phyloP scores from a whole-genome alignment of 139 green algal species.

The Chlorella vulgaris region DNA sequence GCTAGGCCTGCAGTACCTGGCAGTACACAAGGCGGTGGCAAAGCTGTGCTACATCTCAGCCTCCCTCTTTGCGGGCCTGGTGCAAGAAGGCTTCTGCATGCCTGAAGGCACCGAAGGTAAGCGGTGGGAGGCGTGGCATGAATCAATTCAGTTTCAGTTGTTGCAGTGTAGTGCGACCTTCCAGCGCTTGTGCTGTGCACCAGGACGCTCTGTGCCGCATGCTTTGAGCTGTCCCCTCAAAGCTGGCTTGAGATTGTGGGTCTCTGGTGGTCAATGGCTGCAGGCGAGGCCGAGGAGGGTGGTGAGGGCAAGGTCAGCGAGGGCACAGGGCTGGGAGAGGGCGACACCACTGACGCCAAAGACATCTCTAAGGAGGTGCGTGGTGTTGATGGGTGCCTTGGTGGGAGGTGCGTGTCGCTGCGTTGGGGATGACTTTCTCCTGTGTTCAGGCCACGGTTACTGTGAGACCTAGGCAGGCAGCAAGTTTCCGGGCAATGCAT shows the following conservation, averaged over 20 bases:
- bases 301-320: constrained; percentile 59
- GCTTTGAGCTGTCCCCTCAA: too few species aligned
- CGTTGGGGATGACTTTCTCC: background rate
- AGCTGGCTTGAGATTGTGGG: too few species aligned
- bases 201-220: too few species aligned
- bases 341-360: constrained; percentile 67
- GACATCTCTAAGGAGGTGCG: constrained; percentile 94
- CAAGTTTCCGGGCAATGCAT: too few species aligned
- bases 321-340: constrained; percentile 90
- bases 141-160: background rate
- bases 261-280: too few species aligned
- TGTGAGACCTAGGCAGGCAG: too few species aligned
- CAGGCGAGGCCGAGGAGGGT: constrained; percentile 47
- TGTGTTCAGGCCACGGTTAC: too few species aligned
- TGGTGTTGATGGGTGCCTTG: background rate
- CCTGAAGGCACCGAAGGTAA: constrained; percentile 32
- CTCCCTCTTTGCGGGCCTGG: constrained; percentile 78
- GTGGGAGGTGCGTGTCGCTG: background rate
- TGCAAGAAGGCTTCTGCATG: constrained; percentile 92
- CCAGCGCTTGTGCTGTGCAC: too few species aligned
- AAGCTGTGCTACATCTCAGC: constrained; percentile 89
- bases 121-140: too few species aligned
- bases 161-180: background rate
- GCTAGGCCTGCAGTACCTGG: constrained; percentile 48
- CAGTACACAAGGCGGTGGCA: constrained; percentile 63